Conservation (phyloP, 2,329 filamentous ascomycete genomes). For the Fonsecaea erecta region DNA sequence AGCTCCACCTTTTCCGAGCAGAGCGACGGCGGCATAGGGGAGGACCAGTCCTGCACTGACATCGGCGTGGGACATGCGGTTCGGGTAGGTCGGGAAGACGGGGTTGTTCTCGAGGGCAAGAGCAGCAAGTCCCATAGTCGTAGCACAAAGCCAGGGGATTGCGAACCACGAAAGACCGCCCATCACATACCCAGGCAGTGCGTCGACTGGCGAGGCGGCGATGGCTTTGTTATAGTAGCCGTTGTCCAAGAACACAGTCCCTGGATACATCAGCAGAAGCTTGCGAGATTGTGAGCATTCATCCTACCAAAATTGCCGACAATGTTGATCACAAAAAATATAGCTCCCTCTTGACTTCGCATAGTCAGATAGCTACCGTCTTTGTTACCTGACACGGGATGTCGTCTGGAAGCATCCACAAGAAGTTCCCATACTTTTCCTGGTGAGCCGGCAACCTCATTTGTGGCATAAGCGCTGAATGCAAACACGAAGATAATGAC, state of each 20-base stretch:
- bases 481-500: slow-evolving; percentile 86
- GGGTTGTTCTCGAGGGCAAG: slow-evolving; percentile 76
- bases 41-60: slow-evolving; percentile 83
- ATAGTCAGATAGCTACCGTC: slow-evolving; percentile 86
- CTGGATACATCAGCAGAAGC: background rate
- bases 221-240: slow-evolving; percentile 94
- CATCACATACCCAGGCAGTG: slow-evolving; percentile 84
- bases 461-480: slow-evolving; percentile 79
- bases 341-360: slow-evolving; percentile 76
- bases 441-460: slow-evolving; percentile 73
- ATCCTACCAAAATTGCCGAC: slow-evolving; percentile 71
- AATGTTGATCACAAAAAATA: slow-evolving; percentile 91
- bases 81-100: slow-evolving; percentile 60
- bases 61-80: slow-evolving; percentile 73
- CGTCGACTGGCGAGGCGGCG: slow-evolving; percentile 81
- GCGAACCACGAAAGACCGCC: slow-evolving; percentile 90
- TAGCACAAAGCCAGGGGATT: slow-evolving; percentile 87
- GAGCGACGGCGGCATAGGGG: slow-evolving; percentile 80
- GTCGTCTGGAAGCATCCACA: slow-evolving; percentile 66
- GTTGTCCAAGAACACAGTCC: slow-evolving; percentile 59
- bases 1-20: slow-evolving; percentile 81
- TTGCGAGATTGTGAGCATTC: too few relatives aligned
- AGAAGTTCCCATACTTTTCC: slow-evolving; percentile 78
- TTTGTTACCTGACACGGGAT: slow-evolving; percentile 80
- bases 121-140: slow-evolving; percentile 82